Evolutionary conservation across 805 yeast genomes (phyloP).

Genomic region (Tetrapisispora iriomotensis): DNA sequence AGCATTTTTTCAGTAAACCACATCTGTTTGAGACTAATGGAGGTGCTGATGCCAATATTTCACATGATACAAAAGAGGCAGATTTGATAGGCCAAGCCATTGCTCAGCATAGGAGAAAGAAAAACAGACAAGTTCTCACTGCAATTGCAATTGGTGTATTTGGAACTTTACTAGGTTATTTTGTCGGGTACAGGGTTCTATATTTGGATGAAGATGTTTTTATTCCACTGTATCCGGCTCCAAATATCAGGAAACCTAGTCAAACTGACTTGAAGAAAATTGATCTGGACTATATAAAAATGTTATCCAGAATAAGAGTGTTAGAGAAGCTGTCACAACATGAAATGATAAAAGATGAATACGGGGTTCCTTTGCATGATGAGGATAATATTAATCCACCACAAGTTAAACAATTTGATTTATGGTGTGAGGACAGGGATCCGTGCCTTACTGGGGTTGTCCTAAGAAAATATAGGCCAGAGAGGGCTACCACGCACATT

Average conservation of each 20-base stretch:
- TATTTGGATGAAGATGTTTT: constrained; percentile 19
- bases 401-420: constrained; percentile 13
- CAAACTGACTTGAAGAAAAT: constrained; percentile 15
- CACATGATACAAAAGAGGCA: neutral
- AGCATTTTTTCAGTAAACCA: constrained; percentile 21
- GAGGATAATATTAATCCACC: constrained; percentile 14
- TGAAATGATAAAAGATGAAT: constrained; percentile 25
- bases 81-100: constrained; percentile 15
- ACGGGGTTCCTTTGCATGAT: constrained; percentile 23
- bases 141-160: constrained; percentile 11
- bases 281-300: constrained; percentile 14
- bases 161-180: constrained; percentile 20
- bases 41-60: neutral
- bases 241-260: constrained; percentile 18
- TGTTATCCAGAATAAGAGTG: constrained; percentile 14
- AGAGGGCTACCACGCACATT: constrained; percentile 3
- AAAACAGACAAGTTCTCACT: constrained; percentile 10
- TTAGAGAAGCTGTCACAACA: constrained; percentile 20
- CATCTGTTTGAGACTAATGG: neutral
- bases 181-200: constrained; percentile 21
- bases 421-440: constrained; percentile 28
- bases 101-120: constrained; percentile 11
- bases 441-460: constrained; percentile 23
- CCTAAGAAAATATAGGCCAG: constrained; percentile 12
- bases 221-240: constrained; percentile 20